phyloP scores from a whole-genome alignment of 1,284 basidiomycete genomes.

The Leccinum solheimii region DNA sequence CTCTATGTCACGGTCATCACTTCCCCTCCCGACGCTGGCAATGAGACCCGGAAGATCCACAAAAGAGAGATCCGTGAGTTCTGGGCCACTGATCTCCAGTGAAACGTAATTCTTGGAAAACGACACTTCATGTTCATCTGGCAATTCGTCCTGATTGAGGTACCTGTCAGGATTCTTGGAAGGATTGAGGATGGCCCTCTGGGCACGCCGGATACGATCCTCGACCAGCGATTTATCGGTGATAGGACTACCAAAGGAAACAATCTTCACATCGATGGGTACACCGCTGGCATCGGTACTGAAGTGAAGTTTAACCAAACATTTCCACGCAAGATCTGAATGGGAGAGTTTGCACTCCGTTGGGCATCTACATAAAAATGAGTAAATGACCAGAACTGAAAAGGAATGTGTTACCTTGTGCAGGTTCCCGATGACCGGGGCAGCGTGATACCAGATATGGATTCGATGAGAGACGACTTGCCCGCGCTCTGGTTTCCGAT shows the following conservation, averaged over 20 bases:
- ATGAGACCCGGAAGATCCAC: constrained; percentile 59
- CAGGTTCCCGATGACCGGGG: constrained; percentile 67
- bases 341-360: constrained; percentile 64
- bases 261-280: constrained; percentile 40
- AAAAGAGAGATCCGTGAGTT: constrained; percentile 72
- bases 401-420: constrained; percentile 48
- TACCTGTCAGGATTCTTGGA: constrained; percentile 37
- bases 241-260: constrained; percentile 56
- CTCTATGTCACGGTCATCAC: constrained; percentile 55
- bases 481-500: constrained; percentile 69
- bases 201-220: constrained; percentile 66
- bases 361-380: constrained; percentile 52
- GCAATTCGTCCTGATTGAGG: constrained; percentile 40
- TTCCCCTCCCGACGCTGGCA: constrained; percentile 52
- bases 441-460: constrained; percentile 68
- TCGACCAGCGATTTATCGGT: constrained; percentile 56
- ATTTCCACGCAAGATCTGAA: constrained; percentile 54
- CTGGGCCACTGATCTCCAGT: constrained; percentile 64
- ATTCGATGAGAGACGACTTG: constrained; percentile 74
- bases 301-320: constrained; percentile 57
- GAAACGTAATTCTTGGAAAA: constrained; percentile 69
- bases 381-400: background rate
- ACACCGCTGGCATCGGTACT: constrained; percentile 48
- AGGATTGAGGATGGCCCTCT: constrained; percentile 71
- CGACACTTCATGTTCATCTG: constrained; percentile 41